Conservation (phyloP, 192 early-diverging fungal species). For the Backusella parvicylindrica region DNA sequence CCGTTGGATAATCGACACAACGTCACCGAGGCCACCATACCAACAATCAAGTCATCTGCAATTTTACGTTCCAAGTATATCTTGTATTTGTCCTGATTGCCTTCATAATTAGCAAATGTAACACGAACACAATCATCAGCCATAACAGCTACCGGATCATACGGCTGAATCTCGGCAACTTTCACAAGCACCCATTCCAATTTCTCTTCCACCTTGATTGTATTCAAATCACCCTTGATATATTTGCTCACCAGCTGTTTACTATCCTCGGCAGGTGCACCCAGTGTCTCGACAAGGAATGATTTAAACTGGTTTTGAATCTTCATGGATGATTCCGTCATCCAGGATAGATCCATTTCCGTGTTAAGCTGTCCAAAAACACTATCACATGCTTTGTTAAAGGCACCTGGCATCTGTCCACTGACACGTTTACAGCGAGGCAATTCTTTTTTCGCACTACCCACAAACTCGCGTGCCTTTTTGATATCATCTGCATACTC, state of each 20-base stretch:
- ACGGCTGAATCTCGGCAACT: background rate
- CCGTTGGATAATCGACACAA: slow-evolving; percentile 22
- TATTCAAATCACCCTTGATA: background rate
- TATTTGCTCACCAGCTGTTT: background rate
- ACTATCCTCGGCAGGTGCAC: background rate
- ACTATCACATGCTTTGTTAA: slow-evolving; percentile 51
- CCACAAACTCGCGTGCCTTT: slow-evolving; percentile 37
- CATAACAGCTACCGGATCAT: background rate
- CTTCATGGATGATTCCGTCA: background rate
- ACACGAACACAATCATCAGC: slow-evolving; percentile 1
- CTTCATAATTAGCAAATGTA: background rate
- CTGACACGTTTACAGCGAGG: slow-evolving; percentile 44
- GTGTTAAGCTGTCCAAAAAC: slow-evolving; percentile 43
- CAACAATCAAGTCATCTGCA: slow-evolving; percentile 10
- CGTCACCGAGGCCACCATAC: slow-evolving; percentile 21
- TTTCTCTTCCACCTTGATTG: background rate
- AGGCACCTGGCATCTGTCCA: slow-evolving; percentile 37
- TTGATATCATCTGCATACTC: slow-evolving; percentile 50
- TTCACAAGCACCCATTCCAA: background rate
- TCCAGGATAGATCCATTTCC: slow-evolving; percentile 4
- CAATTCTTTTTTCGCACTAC: slow-evolving; percentile 42
- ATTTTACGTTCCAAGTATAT: slow-evolving; percentile 25
- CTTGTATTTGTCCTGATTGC: background rate
- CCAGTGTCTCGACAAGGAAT: slow-evolving; percentile 15
- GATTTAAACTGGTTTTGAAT: background rate